Base-by-base conservation (phyloP, 768 basidiomycete genomes). In the Pisolithus marmoratus region DNA sequence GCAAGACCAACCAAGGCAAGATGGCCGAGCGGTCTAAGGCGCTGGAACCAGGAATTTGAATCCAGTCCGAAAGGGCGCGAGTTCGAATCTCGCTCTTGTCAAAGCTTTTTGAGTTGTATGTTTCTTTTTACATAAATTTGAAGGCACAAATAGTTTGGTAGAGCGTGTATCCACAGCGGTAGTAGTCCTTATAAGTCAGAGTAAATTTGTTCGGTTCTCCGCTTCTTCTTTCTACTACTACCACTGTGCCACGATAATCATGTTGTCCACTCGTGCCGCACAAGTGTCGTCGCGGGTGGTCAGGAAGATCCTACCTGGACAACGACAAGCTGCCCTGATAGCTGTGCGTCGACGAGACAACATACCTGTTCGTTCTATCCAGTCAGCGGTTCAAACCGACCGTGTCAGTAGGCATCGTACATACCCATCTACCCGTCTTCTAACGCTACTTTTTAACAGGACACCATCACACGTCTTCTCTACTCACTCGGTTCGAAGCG, bases 401-500 rank as follows among this genome's bases (percentile, higher is more conserved):
- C 72, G 87, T 62, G 87, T 88, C 58, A 38, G 79, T 74, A 9
- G 8, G 22, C 24, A 9, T 53, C 36, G 15, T 29, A 22, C 45
- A 15, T 17, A 46, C 45, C 19, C 12, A 19, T 23, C 46, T 47
- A 15, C 12, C 29, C 34, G 15, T 11, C 8, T 31, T 31, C 31
- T 47, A 36, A 47, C n/a, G 12, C 46, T 34, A 17, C 15, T 27
- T 38, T n/a, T 36, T 15, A 5, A 34, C 61, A 95, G 94, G 96
- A 99, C 64, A 98, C 95, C 2, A 98, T 99, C 61, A 94, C 92
- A 48, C 87, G 96, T 43, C 77, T 99, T 12, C 79, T 99, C 37
- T 97, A 98, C 73, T 97, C 95, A 20, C 87, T 99, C 57, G 96
- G 95, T 48, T 90, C 91, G 27, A 94, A 96, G 65, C 88, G 92